Percentiles rank a stretch among this genome's conserved stretches.
These are phyloP conservation scores for Hymenoscyphus fraxineus DNA, from an alignment of 2,329 filamentous ascomycete species.

Conservation along the genomic window DNA sequence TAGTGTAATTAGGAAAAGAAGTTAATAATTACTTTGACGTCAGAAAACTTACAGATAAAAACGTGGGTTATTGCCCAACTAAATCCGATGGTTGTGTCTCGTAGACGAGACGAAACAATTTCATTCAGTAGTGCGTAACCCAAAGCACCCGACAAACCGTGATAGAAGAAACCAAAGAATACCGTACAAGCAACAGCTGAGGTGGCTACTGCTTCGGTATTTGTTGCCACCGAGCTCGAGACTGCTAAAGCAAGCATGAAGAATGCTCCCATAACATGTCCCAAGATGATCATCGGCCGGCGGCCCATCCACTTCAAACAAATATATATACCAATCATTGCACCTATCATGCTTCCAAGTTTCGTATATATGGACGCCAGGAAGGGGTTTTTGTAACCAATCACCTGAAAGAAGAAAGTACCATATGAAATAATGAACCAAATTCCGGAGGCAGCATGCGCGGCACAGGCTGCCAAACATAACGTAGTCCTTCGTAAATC, in stretches of 20 bases:
- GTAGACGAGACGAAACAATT: constrained; percentile 4
- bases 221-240: background rate
- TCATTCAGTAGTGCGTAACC: constrained; percentile 9
- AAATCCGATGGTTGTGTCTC: constrained; percentile 10
- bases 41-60: background rate
- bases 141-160: background rate
- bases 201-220: background rate
- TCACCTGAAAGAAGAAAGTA: background rate
- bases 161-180: background rate
- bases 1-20: background rate
- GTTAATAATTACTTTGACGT: background rate
- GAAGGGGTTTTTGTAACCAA: background rate
- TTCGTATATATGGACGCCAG: background rate
- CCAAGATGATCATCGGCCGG: constrained; percentile 2
- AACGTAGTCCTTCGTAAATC: background rate
- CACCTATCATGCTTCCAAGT: background rate
- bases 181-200: background rate
- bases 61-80: constrained; percentile 7
- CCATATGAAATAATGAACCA: background rate
- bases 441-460: constrained; percentile 7
- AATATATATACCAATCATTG: constrained; percentile 6
- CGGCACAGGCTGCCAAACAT: background rate
- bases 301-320: background rate
- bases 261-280: background rate
- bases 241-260: constrained; percentile 8